Evolutionary conservation across 1,284 basidiomycete genomes (phyloP), one percentile per base, ranked within the genome.

Genomic region (Wallemia mellicola): DNA sequence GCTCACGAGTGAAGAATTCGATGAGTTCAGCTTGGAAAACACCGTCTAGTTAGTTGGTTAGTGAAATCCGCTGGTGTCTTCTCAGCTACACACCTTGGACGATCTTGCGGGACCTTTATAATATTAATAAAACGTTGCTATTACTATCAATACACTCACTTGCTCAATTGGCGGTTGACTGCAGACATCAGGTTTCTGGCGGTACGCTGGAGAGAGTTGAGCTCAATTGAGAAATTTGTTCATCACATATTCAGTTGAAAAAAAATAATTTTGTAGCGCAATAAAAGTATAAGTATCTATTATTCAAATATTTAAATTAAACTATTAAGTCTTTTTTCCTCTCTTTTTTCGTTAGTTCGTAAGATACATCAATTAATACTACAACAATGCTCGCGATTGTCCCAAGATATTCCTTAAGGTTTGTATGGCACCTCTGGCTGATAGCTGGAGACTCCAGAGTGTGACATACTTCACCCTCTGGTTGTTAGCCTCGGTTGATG

Each of bases 1-100:
- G 86, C 75, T 98, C 92, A 67, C 92, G 88, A 64, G 86, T 94
- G 77, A 91, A 94, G 79, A 95, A 95, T 73, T 95, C 91, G 71
- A 88, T 89, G 71, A 95, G 80, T 75, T 95, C 89, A 67, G 91
- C 89, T 71, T 87, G 87, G 80, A 94, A 94, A 62, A 94, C 89
- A 81, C 88, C 88, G 71, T 95, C 91, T 64, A 89, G 76, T 74
- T 74, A 75, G 76, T 74, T 74, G 75, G 76, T 32, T 32, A 9
- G 9, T 32, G 30, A 19, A 9, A 32, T 32, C 30, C 19, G 30
- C n/a, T n/a, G n/a, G n/a, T 32, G 30, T 32, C 9, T 32, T 19
- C 30, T 32, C 19, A 7, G 30, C 19, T 32, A 32, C 30, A 32
- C 7, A 32, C 30, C 30, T 48, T 48, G 38, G 38, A 48, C 38